Conservation (phyloP, 805 yeast species). For the Lipomyces chichibuensis region DNA sequence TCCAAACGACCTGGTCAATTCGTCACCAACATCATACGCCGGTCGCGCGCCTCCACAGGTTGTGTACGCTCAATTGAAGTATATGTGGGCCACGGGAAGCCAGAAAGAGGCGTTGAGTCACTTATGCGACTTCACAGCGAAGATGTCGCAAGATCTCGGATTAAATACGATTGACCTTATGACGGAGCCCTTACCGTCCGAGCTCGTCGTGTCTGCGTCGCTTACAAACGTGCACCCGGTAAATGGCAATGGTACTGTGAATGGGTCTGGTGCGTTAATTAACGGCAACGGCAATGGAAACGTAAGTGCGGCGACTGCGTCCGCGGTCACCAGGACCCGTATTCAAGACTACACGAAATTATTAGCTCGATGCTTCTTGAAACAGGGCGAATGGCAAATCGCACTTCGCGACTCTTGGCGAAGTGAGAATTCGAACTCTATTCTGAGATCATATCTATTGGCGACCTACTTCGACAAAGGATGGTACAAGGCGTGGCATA, state of each 20-base stretch:
- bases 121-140: constrained; percentile 84
- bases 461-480: constrained; percentile 92
- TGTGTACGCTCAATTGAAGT: constrained; percentile 93
- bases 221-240: constrained; percentile 2
- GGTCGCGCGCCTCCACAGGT: constrained; percentile 95
- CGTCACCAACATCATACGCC: constrained; percentile 45
- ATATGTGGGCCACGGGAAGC: constrained; percentile 95
- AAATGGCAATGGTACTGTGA: constrained; percentile 34
- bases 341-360: constrained; percentile 81
- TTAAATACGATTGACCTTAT: constrained; percentile 76
- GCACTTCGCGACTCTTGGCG: constrained; percentile 81
- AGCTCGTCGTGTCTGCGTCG: constrained; percentile 36
- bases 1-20: constrained; percentile 45
- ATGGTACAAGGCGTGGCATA: constrained; percentile 99
- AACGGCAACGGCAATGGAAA: constrained; percentile 9
- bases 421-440: constrained; percentile 68
- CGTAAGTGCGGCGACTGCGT: background rate
- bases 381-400: constrained; percentile 98
- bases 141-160: constrained; percentile 87
- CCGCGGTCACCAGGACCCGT: constrained; percentile 48
- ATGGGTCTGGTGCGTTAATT: background rate
- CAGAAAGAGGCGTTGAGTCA: constrained; percentile 83
- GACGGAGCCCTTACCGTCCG: constrained; percentile 79
- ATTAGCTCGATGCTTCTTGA: constrained; percentile 89
- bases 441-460: constrained; percentile 84